A percentile compares a stretch with the other conserved stretches of the same genome.
These are phyloP conservation scores for Geosmithia morbida DNA, from an alignment of 2,329 filamentous ascomycete genomes.

Conservation along the genomic window DNA sequence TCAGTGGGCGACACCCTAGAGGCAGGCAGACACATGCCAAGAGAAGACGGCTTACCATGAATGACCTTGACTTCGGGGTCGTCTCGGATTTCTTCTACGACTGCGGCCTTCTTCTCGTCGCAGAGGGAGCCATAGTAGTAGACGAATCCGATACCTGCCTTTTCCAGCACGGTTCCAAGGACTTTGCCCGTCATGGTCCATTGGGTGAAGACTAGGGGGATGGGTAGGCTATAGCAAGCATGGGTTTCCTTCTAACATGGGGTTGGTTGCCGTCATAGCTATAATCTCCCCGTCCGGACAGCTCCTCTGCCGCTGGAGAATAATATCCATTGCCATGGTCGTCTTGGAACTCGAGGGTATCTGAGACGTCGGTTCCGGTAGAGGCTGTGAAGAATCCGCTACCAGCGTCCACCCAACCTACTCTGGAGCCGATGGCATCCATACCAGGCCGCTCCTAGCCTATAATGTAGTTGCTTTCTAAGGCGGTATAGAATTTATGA, in stretches of 20 bases:
- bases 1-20: not conserved
- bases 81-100: conserved; percentile 10
- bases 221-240: too few relatives aligned
- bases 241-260: too few relatives aligned
- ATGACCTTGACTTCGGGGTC: conserved; percentile 12
- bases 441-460: too few relatives aligned
- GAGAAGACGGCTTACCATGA: conserved; percentile 18
- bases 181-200: conserved; percentile 16
- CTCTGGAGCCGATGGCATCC: not conserved
- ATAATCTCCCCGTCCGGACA: conserved; percentile 23
- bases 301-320: conserved; percentile 15
- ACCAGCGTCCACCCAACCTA: not conserved
- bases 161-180: conserved; percentile 19
- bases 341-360: conserved; percentile 16
- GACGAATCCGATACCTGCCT: conserved; percentile 15
- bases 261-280: conserved; percentile 9
- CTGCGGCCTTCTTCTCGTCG: conserved; percentile 2
- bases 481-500: too few relatives aligned
- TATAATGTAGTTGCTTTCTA: too few relatives aligned
- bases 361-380: accelerated
- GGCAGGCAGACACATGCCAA: not conserved
- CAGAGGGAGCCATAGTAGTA: conserved; percentile 19
- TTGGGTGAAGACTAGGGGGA: conserved; percentile 17
- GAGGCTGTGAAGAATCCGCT: conserved; percentile 10
- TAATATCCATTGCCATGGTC: conserved; percentile 13